These are phyloP conservation scores for Melaleuca alternifolia DNA, from an alignment of 345 rosid species.

Conservation along the genomic window DNA sequence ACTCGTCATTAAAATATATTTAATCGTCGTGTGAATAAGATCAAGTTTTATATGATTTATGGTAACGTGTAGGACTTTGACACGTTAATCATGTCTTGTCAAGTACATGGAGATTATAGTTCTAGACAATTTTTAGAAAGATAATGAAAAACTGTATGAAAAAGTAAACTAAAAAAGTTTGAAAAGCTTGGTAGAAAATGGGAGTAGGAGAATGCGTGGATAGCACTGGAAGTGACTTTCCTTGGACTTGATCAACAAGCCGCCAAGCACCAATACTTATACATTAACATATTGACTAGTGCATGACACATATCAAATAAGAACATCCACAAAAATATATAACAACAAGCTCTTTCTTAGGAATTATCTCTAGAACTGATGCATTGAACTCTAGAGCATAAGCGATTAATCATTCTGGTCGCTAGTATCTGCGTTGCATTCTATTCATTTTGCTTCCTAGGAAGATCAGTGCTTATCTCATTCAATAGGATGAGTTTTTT, in stretches of 20 bases:
- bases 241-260: no score
- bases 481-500: background rate
- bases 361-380: background rate
- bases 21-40: background rate
- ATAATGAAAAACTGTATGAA: no score
- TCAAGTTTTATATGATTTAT: no score
- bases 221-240: background rate
- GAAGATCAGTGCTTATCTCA: no score
- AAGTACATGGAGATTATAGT: background rate
- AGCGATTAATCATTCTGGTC: background rate
- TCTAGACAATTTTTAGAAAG: no score
- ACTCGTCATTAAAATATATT: background rate
- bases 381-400: background rate
- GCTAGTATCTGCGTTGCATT: background rate
- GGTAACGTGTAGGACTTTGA: background rate
- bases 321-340: background rate
- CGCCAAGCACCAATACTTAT: no score
- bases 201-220: background rate
- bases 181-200: background rate
- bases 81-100: background rate
- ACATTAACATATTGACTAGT: accelerated
- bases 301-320: background rate
- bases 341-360: background rate
- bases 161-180: background rate
- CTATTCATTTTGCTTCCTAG: background rate